Conservation (phyloP, 371 early-diverging fungal genomes). For the Mortierella sp. region DNA sequence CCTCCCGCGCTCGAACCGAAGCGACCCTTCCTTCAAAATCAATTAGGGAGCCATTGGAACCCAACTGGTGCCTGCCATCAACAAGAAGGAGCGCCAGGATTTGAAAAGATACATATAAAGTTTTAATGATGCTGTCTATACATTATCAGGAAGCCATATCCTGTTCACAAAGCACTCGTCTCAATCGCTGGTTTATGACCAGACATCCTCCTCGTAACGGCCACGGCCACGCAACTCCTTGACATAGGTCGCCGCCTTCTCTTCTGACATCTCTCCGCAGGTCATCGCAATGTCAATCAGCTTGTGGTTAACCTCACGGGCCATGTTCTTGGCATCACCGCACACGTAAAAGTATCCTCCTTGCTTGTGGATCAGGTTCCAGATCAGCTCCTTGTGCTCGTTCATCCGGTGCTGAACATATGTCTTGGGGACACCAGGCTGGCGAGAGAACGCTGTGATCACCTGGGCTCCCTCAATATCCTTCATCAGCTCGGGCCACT, state of each 20-base stretch:
- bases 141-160: not conserved
- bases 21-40: not conserved
- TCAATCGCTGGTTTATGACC: constrained; percentile 72
- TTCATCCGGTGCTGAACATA: constrained; percentile 89
- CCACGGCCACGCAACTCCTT: constrained; percentile 85
- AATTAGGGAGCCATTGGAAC: not conserved
- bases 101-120: no score
- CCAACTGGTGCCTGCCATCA: not conserved
- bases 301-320: constrained; percentile 86
- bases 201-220: constrained; percentile 96
- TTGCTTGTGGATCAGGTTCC: constrained; percentile 79
- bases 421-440: constrained; percentile 72
- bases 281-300: constrained; percentile 78
- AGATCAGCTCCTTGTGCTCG: constrained; percentile 75
- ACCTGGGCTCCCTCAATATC: constrained; percentile 69
- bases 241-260: constrained; percentile 81
- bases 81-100: no score
- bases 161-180: not conserved
- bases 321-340: constrained; percentile 98
- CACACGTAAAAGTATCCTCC: constrained; percentile 93
- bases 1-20: not conserved
- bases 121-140: no score
- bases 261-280: constrained; percentile 77
- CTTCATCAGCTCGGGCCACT: constrained; percentile 80
- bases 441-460: constrained; percentile 91